phyloP scores from a whole-genome alignment of 1,284 basidiomycete species.

The Trametes sp. region DNA sequence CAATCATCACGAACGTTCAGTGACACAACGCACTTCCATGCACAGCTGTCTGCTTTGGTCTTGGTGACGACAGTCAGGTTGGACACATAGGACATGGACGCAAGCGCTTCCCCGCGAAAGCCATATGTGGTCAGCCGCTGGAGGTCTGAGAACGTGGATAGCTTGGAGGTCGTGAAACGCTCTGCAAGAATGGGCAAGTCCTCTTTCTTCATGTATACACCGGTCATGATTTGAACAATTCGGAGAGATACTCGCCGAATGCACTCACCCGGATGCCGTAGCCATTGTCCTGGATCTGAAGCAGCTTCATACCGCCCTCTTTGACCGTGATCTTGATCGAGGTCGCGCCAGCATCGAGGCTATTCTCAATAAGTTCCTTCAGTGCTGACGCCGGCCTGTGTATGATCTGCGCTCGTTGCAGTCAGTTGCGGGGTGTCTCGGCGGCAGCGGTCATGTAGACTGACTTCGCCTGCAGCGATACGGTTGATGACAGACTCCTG shows the following conservation, averaged over 20 bases:
- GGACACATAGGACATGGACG: slow-evolving; percentile 95
- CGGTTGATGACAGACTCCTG: slow-evolving; percentile 81
- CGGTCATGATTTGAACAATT: background rate
- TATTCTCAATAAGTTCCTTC: slow-evolving; percentile 97
- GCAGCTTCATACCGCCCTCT: slow-evolving; percentile 94
- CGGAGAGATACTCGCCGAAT: no score
- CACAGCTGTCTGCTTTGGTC: slow-evolving; percentile 80
- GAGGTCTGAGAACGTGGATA: slow-evolving; percentile 88
- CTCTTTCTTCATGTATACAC: slow-evolving; percentile 50
- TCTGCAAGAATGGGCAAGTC: slow-evolving; percentile 94
- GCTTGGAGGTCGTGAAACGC: slow-evolving; percentile 96
- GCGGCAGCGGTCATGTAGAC: background rate
- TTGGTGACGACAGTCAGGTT: slow-evolving; percentile 92
- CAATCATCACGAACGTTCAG: background rate
- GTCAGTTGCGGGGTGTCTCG: background rate
- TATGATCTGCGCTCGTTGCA: slow-evolving; percentile 76
- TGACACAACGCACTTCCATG: slow-evolving; percentile 80
- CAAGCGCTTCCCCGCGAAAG: slow-evolving; percentile 96
- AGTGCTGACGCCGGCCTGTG: slow-evolving; percentile 95
- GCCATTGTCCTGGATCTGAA: slow-evolving; percentile 98
- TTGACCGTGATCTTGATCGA: slow-evolving; percentile 90
- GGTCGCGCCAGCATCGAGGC: slow-evolving; percentile 91
- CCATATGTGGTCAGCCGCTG: slow-evolving; percentile 92
- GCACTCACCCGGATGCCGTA: slow-evolving; percentile 90
- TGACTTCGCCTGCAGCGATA: slow-evolving; percentile 84